Conservation (phyloP, 75 land plant species). For the Azolla pinnata region DNA sequence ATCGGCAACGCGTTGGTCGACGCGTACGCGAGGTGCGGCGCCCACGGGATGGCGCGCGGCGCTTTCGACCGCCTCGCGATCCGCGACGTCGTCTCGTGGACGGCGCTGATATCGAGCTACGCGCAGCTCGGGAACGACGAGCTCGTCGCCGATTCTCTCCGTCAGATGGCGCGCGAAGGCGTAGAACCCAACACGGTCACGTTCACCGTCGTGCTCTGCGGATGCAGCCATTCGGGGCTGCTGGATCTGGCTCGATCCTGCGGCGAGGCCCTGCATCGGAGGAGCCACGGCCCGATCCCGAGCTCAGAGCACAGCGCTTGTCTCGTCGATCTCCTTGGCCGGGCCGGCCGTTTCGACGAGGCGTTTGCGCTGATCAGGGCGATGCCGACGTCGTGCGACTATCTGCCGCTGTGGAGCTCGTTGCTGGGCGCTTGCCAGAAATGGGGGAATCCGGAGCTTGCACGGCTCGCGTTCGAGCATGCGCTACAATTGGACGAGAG, state of each 20-base stretch:
- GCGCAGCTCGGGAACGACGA: constrained; percentile 64
- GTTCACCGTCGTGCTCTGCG: constrained; percentile 41
- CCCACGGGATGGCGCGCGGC: constrained; percentile 29
- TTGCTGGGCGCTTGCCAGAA: constrained; percentile 52
- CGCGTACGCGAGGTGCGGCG: constrained; percentile 55
- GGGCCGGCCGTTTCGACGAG: constrained; percentile 44
- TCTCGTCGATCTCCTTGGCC: constrained; percentile 57
- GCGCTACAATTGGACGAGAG: constrained; percentile 31
- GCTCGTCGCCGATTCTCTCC: constrained; percentile 37
- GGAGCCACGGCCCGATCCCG: constrained; percentile 24
- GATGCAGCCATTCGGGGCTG: constrained; percentile 49
- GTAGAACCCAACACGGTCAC: constrained; percentile 43
- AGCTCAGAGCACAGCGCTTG: constrained; percentile 46
- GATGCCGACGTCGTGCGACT: constrained; percentile 28
- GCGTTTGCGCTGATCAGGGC: constrained; percentile 35
- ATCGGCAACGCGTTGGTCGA: constrained; percentile 45
- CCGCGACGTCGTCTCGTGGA: constrained; percentile 48
- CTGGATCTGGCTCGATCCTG: constrained; percentile 40
- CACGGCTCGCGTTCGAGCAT: constrained; percentile 33
- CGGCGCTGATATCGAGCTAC: constrained; percentile 52
- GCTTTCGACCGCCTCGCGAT: constrained; percentile 26
- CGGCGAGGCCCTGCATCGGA: constrained; percentile 38
- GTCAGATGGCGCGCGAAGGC: constrained; percentile 30
- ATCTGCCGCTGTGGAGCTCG: constrained; percentile 46
- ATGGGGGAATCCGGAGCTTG: constrained; percentile 37